Percentiles rank a stretch among this genome's conserved stretches.
phyloP scores from a whole-genome alignment of 163 green algal genomes.

The Chlamydomonas reinhardtii region DNA sequence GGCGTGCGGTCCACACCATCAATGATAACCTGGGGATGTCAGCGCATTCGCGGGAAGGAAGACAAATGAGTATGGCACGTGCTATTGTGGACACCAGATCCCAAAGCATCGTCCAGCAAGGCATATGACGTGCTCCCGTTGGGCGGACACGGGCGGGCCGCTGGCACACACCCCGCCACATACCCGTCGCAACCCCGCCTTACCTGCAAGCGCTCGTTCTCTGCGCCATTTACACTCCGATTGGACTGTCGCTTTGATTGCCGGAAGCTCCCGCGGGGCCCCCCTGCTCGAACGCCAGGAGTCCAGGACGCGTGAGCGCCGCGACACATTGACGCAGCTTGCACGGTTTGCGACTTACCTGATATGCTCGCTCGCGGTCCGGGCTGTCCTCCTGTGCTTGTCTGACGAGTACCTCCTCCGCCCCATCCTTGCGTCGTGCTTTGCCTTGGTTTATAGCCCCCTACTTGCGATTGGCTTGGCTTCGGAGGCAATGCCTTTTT shows the following conservation, averaged over 20 bases:
- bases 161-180: too few species aligned
- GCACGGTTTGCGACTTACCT: not conserved
- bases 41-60: too few species aligned
- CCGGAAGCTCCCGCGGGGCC: constrained; percentile 26
- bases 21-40: constrained; percentile 60
- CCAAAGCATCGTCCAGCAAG: too few species aligned
- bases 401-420: not conserved
- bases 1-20: constrained; percentile 73
- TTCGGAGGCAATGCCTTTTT: constrained; percentile 23
- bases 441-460: constrained; percentile 30
- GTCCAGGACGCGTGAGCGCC: too few species aligned
- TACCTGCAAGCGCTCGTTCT: constrained; percentile 38
- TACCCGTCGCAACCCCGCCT: too few species aligned
- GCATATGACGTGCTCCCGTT: too few species aligned
- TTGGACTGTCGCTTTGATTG: constrained; percentile 39
- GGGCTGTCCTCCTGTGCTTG: not conserved
- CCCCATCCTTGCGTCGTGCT: not conserved
- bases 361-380: not conserved
- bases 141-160: too few species aligned
- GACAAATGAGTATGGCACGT: too few species aligned
- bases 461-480: not conserved
- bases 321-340: too few species aligned
- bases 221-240: constrained; percentile 24
- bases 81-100: too few species aligned
- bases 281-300: not conserved